These are phyloP conservation scores for Marchantia paleacea DNA, from an alignment of 225 moss, liverwort and hornwort species.

Conservation along the genomic window DNA sequence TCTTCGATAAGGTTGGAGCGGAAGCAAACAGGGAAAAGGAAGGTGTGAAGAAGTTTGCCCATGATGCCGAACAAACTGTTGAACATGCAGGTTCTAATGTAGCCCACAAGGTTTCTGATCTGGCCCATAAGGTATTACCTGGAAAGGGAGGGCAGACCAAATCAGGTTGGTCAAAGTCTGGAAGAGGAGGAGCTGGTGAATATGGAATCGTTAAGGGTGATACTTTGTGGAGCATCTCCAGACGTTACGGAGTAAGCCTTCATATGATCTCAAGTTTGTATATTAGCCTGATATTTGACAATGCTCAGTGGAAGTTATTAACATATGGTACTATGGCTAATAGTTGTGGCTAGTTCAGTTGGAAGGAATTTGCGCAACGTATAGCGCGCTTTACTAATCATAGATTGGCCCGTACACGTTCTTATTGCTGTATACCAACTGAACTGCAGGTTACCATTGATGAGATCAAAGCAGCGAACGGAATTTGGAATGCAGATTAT, in stretches of 20 bases:
- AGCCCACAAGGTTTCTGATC: slow-evolving; percentile 21
- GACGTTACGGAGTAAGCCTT: slow-evolving; percentile 32
- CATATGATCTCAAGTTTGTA: too few species aligned
- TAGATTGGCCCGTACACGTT: background rate
- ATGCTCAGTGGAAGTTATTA: too few species aligned
- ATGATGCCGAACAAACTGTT: slow-evolving; percentile 20
- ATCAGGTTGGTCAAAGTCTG: slow-evolving; percentile 21
- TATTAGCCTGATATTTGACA: too few species aligned
- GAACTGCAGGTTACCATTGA: slow-evolving; percentile 30
- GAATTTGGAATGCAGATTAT: slow-evolving; percentile 40
- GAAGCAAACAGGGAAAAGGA: slow-evolving; percentile 23
- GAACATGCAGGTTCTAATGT: slow-evolving; percentile 24
- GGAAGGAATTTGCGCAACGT: background rate
- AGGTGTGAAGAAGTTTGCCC: slow-evolving; percentile 6
- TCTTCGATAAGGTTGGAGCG: slow-evolving; percentile 28
- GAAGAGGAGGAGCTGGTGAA: slow-evolving; percentile 13
- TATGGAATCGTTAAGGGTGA: slow-evolving; percentile 37
- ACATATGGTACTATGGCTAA: too few species aligned
- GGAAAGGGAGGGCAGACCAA: slow-evolving; percentile 21
- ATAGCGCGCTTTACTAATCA: background rate
- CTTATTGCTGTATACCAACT: background rate
- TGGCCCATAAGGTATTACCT: slow-evolving; percentile 20
- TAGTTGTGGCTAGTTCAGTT: too few species aligned
- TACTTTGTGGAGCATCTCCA: slow-evolving; percentile 40
- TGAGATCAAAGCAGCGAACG: slow-evolving; percentile 32